phyloP scores from a whole-genome alignment of 148 eudicot species.

The Vaccinium vitisidaea region DNA sequence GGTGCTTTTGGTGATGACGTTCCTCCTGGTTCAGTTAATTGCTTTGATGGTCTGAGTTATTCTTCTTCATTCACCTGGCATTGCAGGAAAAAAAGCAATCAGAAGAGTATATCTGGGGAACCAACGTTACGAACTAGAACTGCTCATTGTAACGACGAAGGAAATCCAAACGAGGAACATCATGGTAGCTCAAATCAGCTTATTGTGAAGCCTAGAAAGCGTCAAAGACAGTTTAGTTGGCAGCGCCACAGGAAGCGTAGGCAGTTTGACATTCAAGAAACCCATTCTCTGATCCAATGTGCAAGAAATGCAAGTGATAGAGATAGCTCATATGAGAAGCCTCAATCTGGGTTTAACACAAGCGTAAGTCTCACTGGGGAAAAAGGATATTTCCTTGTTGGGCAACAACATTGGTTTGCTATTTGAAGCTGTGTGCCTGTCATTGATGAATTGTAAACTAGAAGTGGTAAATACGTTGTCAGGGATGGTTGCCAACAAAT shows the following conservation, averaged over 20 bases:
- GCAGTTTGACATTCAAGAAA: slow-evolving; percentile 23
- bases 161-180: not conserved
- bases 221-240: slow-evolving; percentile 50
- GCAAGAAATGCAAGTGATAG: slow-evolving; percentile 10
- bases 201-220: slow-evolving; percentile 37
- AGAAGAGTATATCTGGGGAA: slow-evolving; percentile 18
- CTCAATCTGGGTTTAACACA: slow-evolving; percentile 15
- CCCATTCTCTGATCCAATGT: slow-evolving; percentile 19
- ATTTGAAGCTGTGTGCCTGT: not conserved
- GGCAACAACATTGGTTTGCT: slow-evolving; percentile 16
- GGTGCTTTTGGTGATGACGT: slow-evolving; percentile 23
- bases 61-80: slow-evolving; percentile 15
- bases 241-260: slow-evolving; percentile 43
- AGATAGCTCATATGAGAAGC: slow-evolving; percentile 13
- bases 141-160: slow-evolving; percentile 19
- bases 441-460: not conserved
- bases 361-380: slow-evolving; percentile 12
- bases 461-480: not conserved
- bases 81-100: slow-evolving; percentile 6
- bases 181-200: slow-evolving; percentile 24
- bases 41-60: slow-evolving; percentile 6
- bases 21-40: slow-evolving; percentile 25
- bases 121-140: slow-evolving; percentile 12
- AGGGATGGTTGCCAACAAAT: not conserved
- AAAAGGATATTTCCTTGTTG: slow-evolving; percentile 20